Percentiles rank a stretch among this genome's conserved stretches.
phyloP scores from a whole-genome alignment of 1,284 basidiomycete species.

The Meira nashicola region DNA sequence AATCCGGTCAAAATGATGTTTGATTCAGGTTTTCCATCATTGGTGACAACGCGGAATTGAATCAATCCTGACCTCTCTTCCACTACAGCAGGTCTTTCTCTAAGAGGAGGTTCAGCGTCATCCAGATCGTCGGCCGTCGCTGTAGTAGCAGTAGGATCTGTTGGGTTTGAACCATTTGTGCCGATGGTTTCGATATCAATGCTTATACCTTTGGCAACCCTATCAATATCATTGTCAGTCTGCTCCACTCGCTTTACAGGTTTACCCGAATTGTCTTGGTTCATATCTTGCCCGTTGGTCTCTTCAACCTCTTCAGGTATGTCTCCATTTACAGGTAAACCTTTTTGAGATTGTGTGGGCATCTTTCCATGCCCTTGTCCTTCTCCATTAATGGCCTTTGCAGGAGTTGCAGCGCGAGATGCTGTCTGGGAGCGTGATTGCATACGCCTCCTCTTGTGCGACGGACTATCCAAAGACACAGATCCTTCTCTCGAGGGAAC shows the following conservation, averaged over 20 bases:
- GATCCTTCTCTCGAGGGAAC: conserved; percentile 8
- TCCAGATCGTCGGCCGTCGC: conserved; percentile 10
- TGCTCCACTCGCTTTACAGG: conserved; percentile 21
- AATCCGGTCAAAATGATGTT: conserved; percentile 83
- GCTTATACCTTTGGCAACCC: conserved; percentile 21
- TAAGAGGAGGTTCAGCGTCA: conserved; percentile 25
- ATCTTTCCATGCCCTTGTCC: conserved; percentile 19
- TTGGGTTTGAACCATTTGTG: conserved; percentile 1
- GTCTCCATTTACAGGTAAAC: conserved; percentile 10
- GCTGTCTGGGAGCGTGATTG: conserved; percentile 13
- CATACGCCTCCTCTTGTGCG: conserved; percentile 3
- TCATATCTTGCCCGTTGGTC: neutral
- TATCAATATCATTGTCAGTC: conserved; percentile 27
- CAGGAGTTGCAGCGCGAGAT: conserved; percentile 5
- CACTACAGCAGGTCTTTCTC: conserved; percentile 63
- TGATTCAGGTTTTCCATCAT: conserved; percentile 66
- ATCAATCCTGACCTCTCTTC: conserved; percentile 83
- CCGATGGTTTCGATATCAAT: conserved; percentile 7
- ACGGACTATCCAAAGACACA: conserved; percentile 2
- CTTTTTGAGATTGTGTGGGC: conserved; percentile 15
- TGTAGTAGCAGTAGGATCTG: conserved; percentile 17
- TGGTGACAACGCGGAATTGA: conserved; percentile 76
- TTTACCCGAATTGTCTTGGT: conserved; percentile 1
- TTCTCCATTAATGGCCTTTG: conserved; percentile 3
- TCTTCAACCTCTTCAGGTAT: conserved; percentile 6